Conservation (phyloP, 2,329 filamentous ascomycete species). For the Fusarium nygamai region DNA sequence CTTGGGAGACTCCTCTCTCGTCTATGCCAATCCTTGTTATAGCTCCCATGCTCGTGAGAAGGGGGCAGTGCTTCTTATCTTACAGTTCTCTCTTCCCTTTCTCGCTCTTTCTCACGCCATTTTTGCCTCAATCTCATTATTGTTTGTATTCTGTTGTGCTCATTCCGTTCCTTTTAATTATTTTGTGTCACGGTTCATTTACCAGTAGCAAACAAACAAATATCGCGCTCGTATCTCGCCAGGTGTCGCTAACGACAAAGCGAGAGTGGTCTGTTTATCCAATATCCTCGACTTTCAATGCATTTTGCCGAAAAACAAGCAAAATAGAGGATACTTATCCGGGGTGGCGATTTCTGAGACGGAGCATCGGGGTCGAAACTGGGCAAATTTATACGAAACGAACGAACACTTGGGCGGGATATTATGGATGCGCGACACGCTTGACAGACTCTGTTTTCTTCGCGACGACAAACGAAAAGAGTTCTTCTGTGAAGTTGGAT, state of each 20-base stretch:
- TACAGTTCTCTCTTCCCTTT: neutral
- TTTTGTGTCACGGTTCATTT: neutral
- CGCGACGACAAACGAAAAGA: neutral
- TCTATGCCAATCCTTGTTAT: neutral
- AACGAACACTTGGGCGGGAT: constrained; percentile 1
- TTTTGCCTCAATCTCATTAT: neutral
- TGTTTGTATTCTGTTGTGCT: neutral
- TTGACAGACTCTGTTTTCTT: neutral
- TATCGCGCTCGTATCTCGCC: neutral
- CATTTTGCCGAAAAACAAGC: neutral
- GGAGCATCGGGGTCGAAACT: neutral
- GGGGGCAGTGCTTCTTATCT: constrained; percentile 26
- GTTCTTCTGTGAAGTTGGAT: neutral
- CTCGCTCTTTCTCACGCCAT: neutral
- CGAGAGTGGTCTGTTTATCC: neutral
- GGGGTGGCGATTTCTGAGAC: neutral
- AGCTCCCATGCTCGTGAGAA: neutral
- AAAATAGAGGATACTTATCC: neutral
- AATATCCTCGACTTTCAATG: neutral
- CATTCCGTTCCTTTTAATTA: neutral
- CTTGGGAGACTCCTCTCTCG: neutral
- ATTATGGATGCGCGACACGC: constrained; percentile 1
- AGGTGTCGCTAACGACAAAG: neutral
- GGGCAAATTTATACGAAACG: constrained; percentile 6
- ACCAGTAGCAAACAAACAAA: neutral